Conservation (phyloP, 345 rosid species). For the Leavenworthia alabamica region DNA sequence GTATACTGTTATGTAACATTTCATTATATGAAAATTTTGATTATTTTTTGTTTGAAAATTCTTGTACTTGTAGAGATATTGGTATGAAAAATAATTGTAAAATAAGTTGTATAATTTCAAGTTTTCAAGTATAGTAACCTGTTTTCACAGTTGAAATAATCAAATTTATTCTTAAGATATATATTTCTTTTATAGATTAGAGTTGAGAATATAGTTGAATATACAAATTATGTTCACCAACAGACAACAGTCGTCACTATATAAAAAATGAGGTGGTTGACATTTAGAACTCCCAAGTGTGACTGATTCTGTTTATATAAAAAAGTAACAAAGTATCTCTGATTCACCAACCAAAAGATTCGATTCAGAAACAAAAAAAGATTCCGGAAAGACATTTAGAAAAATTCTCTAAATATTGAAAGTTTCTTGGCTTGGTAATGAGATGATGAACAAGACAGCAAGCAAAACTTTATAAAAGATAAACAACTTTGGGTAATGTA, state of each 20-base stretch:
- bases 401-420: not conserved
- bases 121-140: not conserved
- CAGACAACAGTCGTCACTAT: not conserved
- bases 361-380: not conserved
- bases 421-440: constrained; percentile 12
- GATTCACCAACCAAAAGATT: constrained; percentile 16
- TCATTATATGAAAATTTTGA: not conserved
- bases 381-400: not conserved
- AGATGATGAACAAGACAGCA: constrained; percentile 13
- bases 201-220: not conserved
- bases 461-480: not conserved
- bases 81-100: not conserved
- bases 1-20: not conserved
- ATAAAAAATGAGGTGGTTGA: not conserved
- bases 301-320: not conserved
- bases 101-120: not conserved
- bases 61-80: not conserved
- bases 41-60: not conserved
- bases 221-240: not conserved
- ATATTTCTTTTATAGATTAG: not conserved
- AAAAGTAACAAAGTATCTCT: not conserved
- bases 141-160: not conserved
- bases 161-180: not conserved
- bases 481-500: constrained; percentile 13
- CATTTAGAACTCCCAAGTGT: not conserved